These are phyloP conservation scores for Kluyveromyces siamensis DNA, from an alignment of 805 yeast species.

Conservation along the genomic window DNA sequence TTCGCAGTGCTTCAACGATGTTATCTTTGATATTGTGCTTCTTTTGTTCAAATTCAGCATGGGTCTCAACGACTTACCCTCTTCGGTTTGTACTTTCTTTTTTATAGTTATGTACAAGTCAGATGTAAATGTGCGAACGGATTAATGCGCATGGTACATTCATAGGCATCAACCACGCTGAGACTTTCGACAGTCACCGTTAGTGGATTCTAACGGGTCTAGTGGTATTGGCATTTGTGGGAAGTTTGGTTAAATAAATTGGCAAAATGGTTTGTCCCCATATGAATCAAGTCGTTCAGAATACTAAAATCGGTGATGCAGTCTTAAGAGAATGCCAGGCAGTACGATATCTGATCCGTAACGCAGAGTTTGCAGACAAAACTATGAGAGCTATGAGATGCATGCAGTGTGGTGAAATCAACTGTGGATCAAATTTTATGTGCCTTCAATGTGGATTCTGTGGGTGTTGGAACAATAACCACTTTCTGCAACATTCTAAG, in stretches of 20 bases:
- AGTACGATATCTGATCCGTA: constrained; percentile 17
- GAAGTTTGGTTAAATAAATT: neutral
- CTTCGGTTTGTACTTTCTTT: neutral
- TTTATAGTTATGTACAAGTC: neutral
- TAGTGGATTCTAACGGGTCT: neutral
- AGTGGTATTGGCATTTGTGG: neutral
- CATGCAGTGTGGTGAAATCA: constrained; percentile 22
- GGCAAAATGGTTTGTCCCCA: constrained; percentile 26
- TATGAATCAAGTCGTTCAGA: constrained; percentile 26
- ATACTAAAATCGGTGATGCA: constrained; percentile 21
- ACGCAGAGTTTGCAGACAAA: constrained; percentile 13
- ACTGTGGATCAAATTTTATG: constrained; percentile 37
- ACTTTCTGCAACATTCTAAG: constrained; percentile 40
- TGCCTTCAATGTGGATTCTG: constrained; percentile 73
- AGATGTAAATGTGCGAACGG: neutral
- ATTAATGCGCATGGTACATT: neutral
- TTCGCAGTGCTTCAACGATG: neutral
- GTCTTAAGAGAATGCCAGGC: constrained; percentile 21
- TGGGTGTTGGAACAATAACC: constrained; percentile 52
- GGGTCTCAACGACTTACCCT: neutral
- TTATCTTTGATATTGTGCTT: too few species aligned
- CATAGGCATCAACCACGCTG: neutral
- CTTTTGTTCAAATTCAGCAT: neutral
- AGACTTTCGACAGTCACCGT: neutral
- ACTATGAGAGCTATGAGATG: constrained; percentile 20